Evolutionary conservation across 23 red algal species (phyloP).

Genomic region (Chondrus crispus): DNA sequence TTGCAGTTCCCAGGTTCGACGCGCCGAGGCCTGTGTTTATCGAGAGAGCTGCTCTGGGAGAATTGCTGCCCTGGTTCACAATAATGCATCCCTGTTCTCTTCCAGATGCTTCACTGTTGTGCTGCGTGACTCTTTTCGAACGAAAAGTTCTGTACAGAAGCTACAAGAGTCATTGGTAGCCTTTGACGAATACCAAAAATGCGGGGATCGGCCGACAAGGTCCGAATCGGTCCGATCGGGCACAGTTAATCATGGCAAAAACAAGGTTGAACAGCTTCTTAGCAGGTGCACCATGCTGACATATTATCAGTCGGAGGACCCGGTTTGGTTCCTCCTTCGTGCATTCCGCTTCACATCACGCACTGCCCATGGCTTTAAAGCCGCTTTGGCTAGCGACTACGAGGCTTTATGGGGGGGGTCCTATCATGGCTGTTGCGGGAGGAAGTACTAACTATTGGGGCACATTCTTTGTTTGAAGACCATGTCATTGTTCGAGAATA

Average conservation of each 20-base stretch:
- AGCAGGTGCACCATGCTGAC: neutral
- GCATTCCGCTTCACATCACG: constrained; percentile 15
- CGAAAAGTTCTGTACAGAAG: too few relatives aligned
- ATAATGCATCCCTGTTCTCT: neutral
- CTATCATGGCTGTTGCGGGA: too few relatives aligned
- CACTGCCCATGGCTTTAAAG: neutral
- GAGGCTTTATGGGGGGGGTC: too few relatives aligned
- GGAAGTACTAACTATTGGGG: too few relatives aligned
- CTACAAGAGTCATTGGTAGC: too few relatives aligned
- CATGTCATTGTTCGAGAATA: too few relatives aligned
- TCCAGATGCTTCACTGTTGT: neutral
- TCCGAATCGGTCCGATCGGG: neutral
- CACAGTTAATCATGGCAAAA: neutral
- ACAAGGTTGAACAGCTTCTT: neutral
- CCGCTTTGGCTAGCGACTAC: neutral
- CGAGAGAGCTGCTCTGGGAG: neutral
- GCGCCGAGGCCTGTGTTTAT: neutral
- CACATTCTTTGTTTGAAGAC: too few relatives aligned
- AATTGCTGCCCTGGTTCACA: neutral
- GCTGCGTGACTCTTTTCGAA: neutral
- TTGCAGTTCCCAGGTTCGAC: neutral
- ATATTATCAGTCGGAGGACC: neutral
- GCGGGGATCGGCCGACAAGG: neutral
- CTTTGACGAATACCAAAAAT: neutral
- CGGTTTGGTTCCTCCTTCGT: neutral